Evolutionary conservation across 2,329 filamentous ascomycete genomes (phyloP).

Genomic region (Ophiostoma himal-ulmi): DNA sequence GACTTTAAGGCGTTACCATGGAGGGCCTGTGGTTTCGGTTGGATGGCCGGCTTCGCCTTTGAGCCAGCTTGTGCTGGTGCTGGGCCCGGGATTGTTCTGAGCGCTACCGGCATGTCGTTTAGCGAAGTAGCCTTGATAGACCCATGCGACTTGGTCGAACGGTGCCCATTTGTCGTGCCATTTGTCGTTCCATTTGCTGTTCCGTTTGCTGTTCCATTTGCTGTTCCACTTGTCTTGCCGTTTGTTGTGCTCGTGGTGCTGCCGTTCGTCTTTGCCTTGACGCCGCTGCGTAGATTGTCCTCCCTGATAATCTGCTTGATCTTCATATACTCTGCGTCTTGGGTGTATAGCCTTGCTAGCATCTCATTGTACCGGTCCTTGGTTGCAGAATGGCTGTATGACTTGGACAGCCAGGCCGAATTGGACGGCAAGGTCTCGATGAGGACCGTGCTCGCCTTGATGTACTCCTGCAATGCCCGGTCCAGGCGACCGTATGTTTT

Average conservation of each 20-base stretch:
- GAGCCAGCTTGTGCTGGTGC: background rate
- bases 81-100: background rate
- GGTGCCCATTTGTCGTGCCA: constrained; percentile 19
- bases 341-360: constrained; percentile 44
- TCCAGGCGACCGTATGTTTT: constrained; percentile 63
- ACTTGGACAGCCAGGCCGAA: constrained; percentile 59
- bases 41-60: constrained; percentile 44
- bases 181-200: background rate
- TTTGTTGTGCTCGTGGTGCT: background rate
- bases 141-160: constrained; percentile 16
- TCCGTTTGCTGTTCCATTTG: background rate
- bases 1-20: constrained; percentile 54
- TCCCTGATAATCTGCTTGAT: constrained; percentile 57
- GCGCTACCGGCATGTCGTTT: background rate
- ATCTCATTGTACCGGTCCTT: constrained; percentile 44
- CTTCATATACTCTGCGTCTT: constrained; percentile 47
- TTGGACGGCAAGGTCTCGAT: constrained; percentile 71
- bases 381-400: background rate
- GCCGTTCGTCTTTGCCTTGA: constrained; percentile 38
- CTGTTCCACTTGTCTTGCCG: background rate
- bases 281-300: constrained; percentile 58
- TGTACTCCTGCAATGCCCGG: constrained; percentile 74
- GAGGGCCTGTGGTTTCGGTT: constrained; percentile 62
- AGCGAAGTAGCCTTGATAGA: background rate
- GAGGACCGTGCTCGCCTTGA: constrained; percentile 73